Base-by-base conservation (phyloP, 352 stramenopile species). In the Peronospora tabacina region DNA sequence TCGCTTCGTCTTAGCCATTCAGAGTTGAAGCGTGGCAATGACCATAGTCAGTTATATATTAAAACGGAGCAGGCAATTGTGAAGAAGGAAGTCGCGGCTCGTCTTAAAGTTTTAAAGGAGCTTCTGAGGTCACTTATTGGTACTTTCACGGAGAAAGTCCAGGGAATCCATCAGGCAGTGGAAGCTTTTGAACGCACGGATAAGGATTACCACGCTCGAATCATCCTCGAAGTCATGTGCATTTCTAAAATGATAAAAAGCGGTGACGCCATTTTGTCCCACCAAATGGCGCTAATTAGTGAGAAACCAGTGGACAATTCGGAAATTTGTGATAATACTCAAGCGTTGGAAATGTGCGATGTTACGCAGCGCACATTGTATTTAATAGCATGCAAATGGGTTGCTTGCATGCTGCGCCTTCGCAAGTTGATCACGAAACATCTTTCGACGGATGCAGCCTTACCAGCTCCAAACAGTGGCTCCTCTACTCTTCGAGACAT, bases 361-460 rank as follows among this genome's bases (percentile, higher is more conserved):
- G 10, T n/a, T 0, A 69, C 61, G 1, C 78, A 88, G 17, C 75
- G 75, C 0, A 58, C 61, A 8, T 34, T 90, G 26, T 90, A 90
- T 51, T 60, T 82, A 30, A 50, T 82, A 30, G 63, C 68, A n/a
- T 90, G 80, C 44, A 67, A 70, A 17, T 90, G 80, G 80, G 83
- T 90, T 15, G 70, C 75, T 11, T 79, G 67, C 44, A 82, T 88
- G 56, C 59, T 87, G 12, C 77, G 85, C 29, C 72, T 91, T 40
- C 75, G 75, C 19, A 81, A 83, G 16, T 38, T 80, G 16, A 87
- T 89, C 42, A 82, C 82, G 32, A 68, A 70, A 15, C 70, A 76
- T 43, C 36, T 90, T 22, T 68, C 63, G n/a, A 72, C 60, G 7
- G 58, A 73, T 29, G 37, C 56, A 20, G 54, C 58, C 0, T 45